These are phyloP conservation scores for Rhynchospora tenuis DNA, from an alignment of 176 grass and related monocot genomes.

Conservation along the genomic window DNA sequence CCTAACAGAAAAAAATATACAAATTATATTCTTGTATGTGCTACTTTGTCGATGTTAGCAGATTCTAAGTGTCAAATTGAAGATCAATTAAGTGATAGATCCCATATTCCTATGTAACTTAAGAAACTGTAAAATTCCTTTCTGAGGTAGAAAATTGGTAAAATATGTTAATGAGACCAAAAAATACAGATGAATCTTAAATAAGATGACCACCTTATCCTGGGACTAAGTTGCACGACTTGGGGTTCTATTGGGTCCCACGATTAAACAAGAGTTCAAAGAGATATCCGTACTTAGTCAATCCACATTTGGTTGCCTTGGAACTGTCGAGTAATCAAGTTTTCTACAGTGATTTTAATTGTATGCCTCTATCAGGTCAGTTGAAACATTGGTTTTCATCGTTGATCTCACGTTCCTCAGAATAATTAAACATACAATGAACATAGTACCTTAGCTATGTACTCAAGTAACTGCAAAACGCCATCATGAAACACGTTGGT, in stretches of 20 bases:
- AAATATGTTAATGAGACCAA: background rate
- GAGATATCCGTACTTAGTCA: too few relatives aligned
- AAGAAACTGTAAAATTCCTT: background rate
- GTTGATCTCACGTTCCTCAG: background rate
- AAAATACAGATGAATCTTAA: too few relatives aligned
- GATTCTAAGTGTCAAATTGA: background rate
- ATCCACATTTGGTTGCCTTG: too few relatives aligned
- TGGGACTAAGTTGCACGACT: too few relatives aligned
- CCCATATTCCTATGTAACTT: background rate
- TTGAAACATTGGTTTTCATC: too few relatives aligned
- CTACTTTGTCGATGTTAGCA: background rate
- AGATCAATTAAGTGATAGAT: background rate
- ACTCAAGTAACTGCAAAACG: conserved; percentile 71
- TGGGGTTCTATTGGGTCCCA: too few relatives aligned
- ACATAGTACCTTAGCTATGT: conserved; percentile 60
- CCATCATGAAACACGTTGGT: conserved; percentile 74
- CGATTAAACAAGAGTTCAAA: too few relatives aligned
- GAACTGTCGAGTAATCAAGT: too few relatives aligned
- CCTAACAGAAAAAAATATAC: conserved; percentile 39
- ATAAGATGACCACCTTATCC: too few relatives aligned
- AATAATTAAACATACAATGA: background rate
- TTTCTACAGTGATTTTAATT: too few relatives aligned
- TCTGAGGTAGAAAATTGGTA: too few relatives aligned
- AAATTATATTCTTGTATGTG: background rate
- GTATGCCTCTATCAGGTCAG: too few relatives aligned